Evolutionary conservation across 805 yeast species (phyloP).

Genomic region (Torulaspora maleeae): DNA sequence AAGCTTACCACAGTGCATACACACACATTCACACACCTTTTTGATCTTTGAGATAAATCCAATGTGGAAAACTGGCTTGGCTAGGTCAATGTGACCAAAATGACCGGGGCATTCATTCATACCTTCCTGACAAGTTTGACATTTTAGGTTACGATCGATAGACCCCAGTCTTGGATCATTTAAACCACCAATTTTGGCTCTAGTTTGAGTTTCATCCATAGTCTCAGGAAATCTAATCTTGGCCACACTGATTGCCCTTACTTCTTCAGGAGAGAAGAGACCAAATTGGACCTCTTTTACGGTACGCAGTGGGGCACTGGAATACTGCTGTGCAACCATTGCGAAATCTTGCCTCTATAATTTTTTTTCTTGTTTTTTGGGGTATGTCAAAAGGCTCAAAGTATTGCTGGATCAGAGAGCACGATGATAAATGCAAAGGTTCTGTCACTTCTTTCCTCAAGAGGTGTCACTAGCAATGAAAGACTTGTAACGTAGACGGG

Average conservation of each 20-base stretch:
- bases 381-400: slow-evolving; percentile 4
- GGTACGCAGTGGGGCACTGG: slow-evolving; percentile 97
- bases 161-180: slow-evolving; percentile 97
- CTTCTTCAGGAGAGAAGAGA: slow-evolving; percentile 93
- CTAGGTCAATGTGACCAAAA: slow-evolving; percentile 97
- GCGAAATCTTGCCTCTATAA: slow-evolving; percentile 11
- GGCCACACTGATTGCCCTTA: slow-evolving; percentile 95
- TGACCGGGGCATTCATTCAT: slow-evolving; percentile 99
- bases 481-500: neutral
- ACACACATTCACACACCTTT: slow-evolving; percentile 91
- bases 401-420: neutral
- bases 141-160: slow-evolving; percentile 92
- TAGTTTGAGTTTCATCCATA: slow-evolving; percentile 95
- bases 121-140: slow-evolving; percentile 99
- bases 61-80: slow-evolving; percentile 97
- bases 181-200: slow-evolving; percentile 94
- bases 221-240: slow-evolving; percentile 98
- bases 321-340: slow-evolving; percentile 71
- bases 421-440: neutral
- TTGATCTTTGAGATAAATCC: slow-evolving; percentile 92
- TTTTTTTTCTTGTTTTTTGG: slow-evolving; percentile 4
- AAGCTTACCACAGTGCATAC: slow-evolving; percentile 98
- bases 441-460: too few species aligned
- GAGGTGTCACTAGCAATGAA: neutral
- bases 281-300: slow-evolving; percentile 99